Evolutionary conservation across 1,284 basidiomycete genomes (phyloP), one percentile per base, ranked within the genome.

Genomic region (Lignosus rhinocerotis): DNA sequence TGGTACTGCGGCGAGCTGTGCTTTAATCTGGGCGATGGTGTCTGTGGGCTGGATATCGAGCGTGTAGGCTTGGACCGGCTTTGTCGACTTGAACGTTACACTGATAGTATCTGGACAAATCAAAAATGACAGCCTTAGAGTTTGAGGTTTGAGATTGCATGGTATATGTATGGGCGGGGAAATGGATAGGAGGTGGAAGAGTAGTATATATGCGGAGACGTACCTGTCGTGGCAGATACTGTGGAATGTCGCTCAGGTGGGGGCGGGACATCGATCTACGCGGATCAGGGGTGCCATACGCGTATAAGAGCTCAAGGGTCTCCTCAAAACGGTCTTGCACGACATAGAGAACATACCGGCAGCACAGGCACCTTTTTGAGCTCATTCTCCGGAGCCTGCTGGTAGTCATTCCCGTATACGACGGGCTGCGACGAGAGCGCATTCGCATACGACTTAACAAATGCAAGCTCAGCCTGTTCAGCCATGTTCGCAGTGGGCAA

Each of bases 21-120:
- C 67, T 73, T 97, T 98, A 71, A 96, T 85, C 55, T 85, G 74
- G 38, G 83, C 76, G 73, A 98, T 86, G 44, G 92, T 84, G 71
- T 95, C 92, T 33, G 92, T 88, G 48, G 86, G 82, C 42, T 85
- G 83, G 36, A 91, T 82, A 34, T 83, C 72, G 59, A 97, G 78
- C 30, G 83, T 79, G 75, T 92, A 89, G 0, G 87, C 77, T 47
- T 88, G 80, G n/a, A 92, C 76, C 1, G 95, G 95, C 70, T 96
- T 96, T 68, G 88, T 78, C 42, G 91, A 95, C 76, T 96, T 96
- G 82, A 98, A 85, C 46, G 85, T 89, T 63, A 97, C 73, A 45
- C 77, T 78, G 67, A 94, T 76, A n/a, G 82, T 74, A 57, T 79
- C 84, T 84, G 73, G 31, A 47, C 31, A 43, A 50, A 9, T 30